Base-by-base conservation (phyloP, 441 rosid genomes). In the Pelargonium fulgidum region DNA sequence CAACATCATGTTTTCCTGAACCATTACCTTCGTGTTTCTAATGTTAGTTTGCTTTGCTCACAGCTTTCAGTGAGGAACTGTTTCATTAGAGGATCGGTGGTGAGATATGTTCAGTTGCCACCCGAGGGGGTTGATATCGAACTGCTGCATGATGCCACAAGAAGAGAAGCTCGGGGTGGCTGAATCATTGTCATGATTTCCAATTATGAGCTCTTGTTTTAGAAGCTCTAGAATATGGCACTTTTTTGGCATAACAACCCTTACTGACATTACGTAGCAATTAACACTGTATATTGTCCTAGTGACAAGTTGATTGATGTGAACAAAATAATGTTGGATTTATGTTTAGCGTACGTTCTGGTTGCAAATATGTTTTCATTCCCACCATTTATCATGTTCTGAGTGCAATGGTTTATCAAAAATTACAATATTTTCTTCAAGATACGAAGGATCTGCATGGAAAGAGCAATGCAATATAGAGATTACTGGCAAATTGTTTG, bases 141-240 rank as follows among this genome's bases (percentile, higher is more conserved):
- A 68, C 82, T 94, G 72, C 99, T 94, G 65, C 99, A 94, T 59
- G 99, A 94, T 65, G 99, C 99, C 65, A 89, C 97, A 22, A 85
- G 99, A 83, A 90, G 99, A 84, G 99, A 91, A 81, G 99, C 99
- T 74, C 88, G 98, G 24, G 97, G 99, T 33, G 97, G 97, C 73
- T 94, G 82, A 89, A 70, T 45, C 41, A 1, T 52, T 17, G 13
- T 5, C 65, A 13, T 39, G 50, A n/a, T 41, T 66, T 63, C 5
- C 14, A 66, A 26, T 26, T 26, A 26, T 1, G 33, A 26, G 33
- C 33, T 26, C 33, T 26, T 72, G 71, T 75, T 44, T 74, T 77
- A 62, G 68, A 52, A 56, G 58, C 66, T 71, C 67, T 56, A 62
- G 12, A 26, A 26, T 22, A 22, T 26, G 33, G 3, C 33, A 26